Percentiles rank a stretch among this genome's conserved stretches.
phyloP scores from a whole-genome alignment of 495 filamentous ascomycete species.

The Penicillium desertorum region DNA sequence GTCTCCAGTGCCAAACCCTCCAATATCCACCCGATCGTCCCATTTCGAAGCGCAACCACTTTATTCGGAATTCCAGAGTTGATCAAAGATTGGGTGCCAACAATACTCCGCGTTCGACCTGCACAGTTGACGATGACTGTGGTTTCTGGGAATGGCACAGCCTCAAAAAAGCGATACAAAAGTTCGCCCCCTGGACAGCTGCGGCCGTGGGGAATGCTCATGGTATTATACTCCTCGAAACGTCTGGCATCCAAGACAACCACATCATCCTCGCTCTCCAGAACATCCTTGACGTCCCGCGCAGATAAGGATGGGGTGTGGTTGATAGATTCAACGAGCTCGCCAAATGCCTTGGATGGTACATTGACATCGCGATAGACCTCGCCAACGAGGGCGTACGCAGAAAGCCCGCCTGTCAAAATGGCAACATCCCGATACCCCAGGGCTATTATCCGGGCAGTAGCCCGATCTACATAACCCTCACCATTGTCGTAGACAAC shows the following conservation, averaged over 20 bases:
- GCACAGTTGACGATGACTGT: slow-evolving; percentile 31
- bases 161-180: slow-evolving; percentile 28
- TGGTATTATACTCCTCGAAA: slow-evolving; percentile 28
- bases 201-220: slow-evolving; percentile 30
- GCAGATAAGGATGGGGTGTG: slow-evolving; percentile 30
- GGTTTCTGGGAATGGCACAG: slow-evolving; percentile 23
- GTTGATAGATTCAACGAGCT: slow-evolving; percentile 31
- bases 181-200: slow-evolving; percentile 32
- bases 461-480: slow-evolving; percentile 20
- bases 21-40: slow-evolving; percentile 32
- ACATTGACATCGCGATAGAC: slow-evolving; percentile 33
- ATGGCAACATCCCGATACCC: slow-evolving; percentile 24
- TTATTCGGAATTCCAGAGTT: slow-evolving; percentile 26
- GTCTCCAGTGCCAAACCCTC: slow-evolving; percentile 26
- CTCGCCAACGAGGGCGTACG: slow-evolving; percentile 22
- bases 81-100: slow-evolving; percentile 28
- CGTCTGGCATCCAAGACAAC: slow-evolving; percentile 28
- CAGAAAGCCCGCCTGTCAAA: slow-evolving; percentile 25
- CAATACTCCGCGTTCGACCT: slow-evolving; percentile 30
- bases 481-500: slow-evolving; percentile 29
- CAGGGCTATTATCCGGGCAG: slow-evolving; percentile 14
- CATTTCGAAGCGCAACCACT: slow-evolving; percentile 29
- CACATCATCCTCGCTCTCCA: slow-evolving; percentile 19
- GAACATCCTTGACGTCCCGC: slow-evolving; percentile 20
- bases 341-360: slow-evolving; percentile 32